Conservation (phyloP, 192 early-diverging fungal genomes). For the Coemansia sp. region DNA sequence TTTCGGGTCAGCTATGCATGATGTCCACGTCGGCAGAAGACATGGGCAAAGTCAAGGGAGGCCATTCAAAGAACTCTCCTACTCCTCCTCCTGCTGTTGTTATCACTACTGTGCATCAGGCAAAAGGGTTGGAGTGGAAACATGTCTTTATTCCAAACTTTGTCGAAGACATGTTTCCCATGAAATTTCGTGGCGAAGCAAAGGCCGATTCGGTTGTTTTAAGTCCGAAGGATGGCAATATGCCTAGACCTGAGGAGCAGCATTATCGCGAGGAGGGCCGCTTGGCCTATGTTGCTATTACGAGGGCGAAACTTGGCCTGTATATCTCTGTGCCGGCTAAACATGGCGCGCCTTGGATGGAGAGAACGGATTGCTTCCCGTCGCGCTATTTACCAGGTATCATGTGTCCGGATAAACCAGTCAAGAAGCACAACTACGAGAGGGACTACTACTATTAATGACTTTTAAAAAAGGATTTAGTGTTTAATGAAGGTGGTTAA, state of each 20-base stretch:
- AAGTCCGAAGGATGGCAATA: too few relatives aligned
- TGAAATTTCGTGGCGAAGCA: slow-evolving; percentile 23
- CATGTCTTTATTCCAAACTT: slow-evolving; percentile 49
- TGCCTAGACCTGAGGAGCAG: neutral
- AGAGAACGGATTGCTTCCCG: slow-evolving; percentile 20
- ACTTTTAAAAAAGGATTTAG: slow-evolving; percentile 9
- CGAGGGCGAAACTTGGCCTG: slow-evolving; percentile 30
- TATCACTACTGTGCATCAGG: slow-evolving; percentile 46
- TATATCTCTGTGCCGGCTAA: slow-evolving; percentile 34
- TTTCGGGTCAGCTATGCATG: slow-evolving; percentile 31
- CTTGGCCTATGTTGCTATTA: slow-evolving; percentile 46
- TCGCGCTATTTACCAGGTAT: slow-evolving; percentile 36
- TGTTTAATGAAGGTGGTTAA: slow-evolving; percentile 33
- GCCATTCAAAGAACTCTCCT: too few relatives aligned
- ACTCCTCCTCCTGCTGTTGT: slow-evolving; percentile 30
- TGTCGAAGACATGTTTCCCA: slow-evolving; percentile 41
- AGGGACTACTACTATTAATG: neutral
- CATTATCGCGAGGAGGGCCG: slow-evolving; percentile 40
- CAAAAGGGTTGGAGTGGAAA: slow-evolving; percentile 46
- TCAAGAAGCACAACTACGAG: neutral
- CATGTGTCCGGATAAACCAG: slow-evolving; percentile 13
- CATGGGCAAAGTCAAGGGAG: slow-evolving; percentile 9
- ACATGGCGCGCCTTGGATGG: slow-evolving; percentile 33
- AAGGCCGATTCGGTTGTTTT: slow-evolving; percentile 2
- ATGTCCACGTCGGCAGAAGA: slow-evolving; percentile 42